Evolutionary conservation across 2,329 filamentous ascomycete species (phyloP).

Genomic region (Neofusicoccum sp.): DNA sequence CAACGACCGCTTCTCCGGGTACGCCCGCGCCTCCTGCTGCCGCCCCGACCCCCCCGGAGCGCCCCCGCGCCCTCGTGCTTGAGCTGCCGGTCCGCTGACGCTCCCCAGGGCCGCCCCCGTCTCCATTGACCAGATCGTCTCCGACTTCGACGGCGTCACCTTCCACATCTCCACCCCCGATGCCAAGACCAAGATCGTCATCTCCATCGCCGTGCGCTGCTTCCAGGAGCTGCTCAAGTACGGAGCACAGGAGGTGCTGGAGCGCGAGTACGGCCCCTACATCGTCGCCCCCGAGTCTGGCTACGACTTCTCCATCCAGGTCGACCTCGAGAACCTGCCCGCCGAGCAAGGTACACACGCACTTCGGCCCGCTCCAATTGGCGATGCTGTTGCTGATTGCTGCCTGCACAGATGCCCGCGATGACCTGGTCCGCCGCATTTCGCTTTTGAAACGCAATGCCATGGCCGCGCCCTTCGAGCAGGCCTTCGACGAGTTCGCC

Average conservation of each 20-base stretch:
- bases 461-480: conserved; percentile 98
- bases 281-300: conserved; percentile 83
- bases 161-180: conserved; percentile 98
- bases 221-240: conserved; percentile 89
- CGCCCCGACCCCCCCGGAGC: conserved; percentile 12
- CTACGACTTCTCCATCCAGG: conserved; percentile 91
- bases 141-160: conserved; percentile 97
- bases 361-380: not conserved
- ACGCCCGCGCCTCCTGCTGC: conserved; percentile 27
- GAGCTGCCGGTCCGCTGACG: conserved; percentile 36
- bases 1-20: conserved; percentile 91
- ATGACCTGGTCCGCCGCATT: conserved; percentile 82
- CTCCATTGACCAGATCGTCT: conserved; percentile 96
- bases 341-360: conserved; percentile 64
- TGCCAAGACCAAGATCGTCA: conserved; percentile 86
- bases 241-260: conserved; percentile 85
- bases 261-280: conserved; percentile 91
- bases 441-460: conserved; percentile 94
- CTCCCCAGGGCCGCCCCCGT: conserved; percentile 71
- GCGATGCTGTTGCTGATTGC: conserved; percentile 29
- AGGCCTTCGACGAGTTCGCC: conserved; percentile 91
- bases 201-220: conserved; percentile 94
- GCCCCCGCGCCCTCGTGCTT: conserved; percentile 22
- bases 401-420: conserved; percentile 65
- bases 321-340: conserved; percentile 87